Evolutionary conservation across 2,329 filamentous ascomycete genomes (phyloP), one percentile per base, ranked within the genome.

Genomic region (Lojkania enalia): DNA sequence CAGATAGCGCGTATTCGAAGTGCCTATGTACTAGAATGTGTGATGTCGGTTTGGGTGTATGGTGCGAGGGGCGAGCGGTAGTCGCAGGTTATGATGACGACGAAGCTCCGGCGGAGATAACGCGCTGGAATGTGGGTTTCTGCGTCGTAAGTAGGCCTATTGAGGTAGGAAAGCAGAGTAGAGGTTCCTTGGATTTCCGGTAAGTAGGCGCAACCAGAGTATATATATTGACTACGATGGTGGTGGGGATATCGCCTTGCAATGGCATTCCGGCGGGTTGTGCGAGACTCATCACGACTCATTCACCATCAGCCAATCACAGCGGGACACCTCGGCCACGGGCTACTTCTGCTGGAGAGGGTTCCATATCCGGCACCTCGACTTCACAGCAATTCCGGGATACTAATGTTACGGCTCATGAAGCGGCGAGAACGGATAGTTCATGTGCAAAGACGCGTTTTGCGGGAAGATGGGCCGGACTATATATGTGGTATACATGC

Each of bases 71-170:
- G 48, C 44, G 51, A 51, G 43, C 37, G 51, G 50, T 57, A 35
- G 31, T 50, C 37, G 13, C 44, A 45, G 38, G 61, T 57, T 48
- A 63, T 50, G 48, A 55, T 66, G 64, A 66, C 60, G 15, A 33
- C 15, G 30, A 11, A 33, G 30, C 9, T 33, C 30, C 9, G 9
- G n/a, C 9, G 35, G 23, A 52, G 61, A 58, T 49, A 42, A 43
- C 33, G 46, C 41, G 42, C 15, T 44, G 42, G 44, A 44, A 20
- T 44, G 27, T 39, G 45, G 23, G 42, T 41, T 39, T 48, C 39
- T 27, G 29, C n/a, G 50, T 51, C 42, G 49, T 48, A 40, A 47
- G 37, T 30, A n/a, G n/a, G 23, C n/a, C 23, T 27, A n/a, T 27
- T 7, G 23, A 7, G 23, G 7, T n/a, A n/a, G n/a, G n/a, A n/a